Conservation (phyloP, 768 basidiomycete species). For the Macrolepiota dolichaula region DNA sequence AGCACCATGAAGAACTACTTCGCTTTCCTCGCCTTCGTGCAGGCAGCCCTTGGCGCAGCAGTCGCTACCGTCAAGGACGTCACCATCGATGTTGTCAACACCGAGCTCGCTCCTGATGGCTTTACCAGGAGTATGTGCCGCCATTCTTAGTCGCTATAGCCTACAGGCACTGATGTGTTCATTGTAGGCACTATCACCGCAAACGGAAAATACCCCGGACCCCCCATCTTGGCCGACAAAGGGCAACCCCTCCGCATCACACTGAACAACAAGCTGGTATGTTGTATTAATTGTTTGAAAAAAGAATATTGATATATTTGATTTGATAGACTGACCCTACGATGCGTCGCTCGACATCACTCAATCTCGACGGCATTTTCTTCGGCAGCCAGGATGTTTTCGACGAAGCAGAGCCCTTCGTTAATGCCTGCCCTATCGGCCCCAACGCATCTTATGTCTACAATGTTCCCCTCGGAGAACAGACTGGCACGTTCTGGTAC, state of each 20-base stretch:
- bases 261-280: slow-evolving; percentile 14
- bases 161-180: neutral
- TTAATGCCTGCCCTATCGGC: slow-evolving; percentile 47
- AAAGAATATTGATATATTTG: neutral
- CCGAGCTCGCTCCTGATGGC: slow-evolving; percentile 39
- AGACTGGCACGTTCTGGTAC: slow-evolving; percentile 25
- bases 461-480: slow-evolving; percentile 25
- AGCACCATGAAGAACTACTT: slow-evolving; percentile 4
- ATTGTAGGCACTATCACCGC: slow-evolving; percentile 22
- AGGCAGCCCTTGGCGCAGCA: slow-evolving; percentile 23
- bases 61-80: slow-evolving; percentile 12
- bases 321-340: slow-evolving; percentile 37
- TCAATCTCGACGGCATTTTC: slow-evolving; percentile 43
- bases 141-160: neutral
- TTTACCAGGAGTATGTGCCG: slow-evolving; percentile 18
- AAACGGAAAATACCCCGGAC: slow-evolving; percentile 26
- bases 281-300: slow-evolving; percentile 21
- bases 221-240: slow-evolving; percentile 27
- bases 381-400: slow-evolving; percentile 16
- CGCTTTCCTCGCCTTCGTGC: slow-evolving; percentile 8
- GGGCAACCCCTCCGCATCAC: slow-evolving; percentile 10
- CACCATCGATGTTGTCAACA: slow-evolving; percentile 36
- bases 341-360: slow-evolving; percentile 35
- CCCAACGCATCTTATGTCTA: slow-evolving; percentile 40
- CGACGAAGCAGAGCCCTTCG: slow-evolving; percentile 17